Evolutionary conservation across 2,329 filamentous ascomycete species (phyloP), one percentile per base, ranked within the genome.

Genomic region (Cytospora piceicola): DNA sequence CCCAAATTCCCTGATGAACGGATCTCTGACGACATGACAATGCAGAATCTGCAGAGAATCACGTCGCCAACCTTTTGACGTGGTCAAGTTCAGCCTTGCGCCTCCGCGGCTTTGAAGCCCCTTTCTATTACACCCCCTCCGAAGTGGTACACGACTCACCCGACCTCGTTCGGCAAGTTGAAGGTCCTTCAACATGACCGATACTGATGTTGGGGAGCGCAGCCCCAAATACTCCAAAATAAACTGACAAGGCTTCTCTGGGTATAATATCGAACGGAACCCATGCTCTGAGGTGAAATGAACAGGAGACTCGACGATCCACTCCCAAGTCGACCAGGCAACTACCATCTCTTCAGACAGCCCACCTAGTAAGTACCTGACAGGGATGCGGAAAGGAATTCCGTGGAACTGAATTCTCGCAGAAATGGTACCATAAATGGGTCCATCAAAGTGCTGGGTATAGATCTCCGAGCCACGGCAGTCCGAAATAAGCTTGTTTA

Each of bases 401-500:
- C 51, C 30, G 52, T 54, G 9, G 34, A 36, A 14, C 34, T 14
- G 34, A 12, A 36, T 14, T 36, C 34, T 36, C 34, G 34, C 12
- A 36, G 34, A 36, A 12, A 36, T 4, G 34, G 3, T 14, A 60
- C 57, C 49, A 36, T 22, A 22, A 27, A 14, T 30, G 22, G 57
- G 53, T 49, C 54, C 20, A 34, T 39, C 51, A 8, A 54, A 42
- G 58, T 58, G 52, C 42, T 49, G 60, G 52, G 9, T 12, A n/a
- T 46, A 34, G 17, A 58, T 58, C 51, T 58, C 58, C 46, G 24
- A 46, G 30, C 53, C 51, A 56, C 30, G 29, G 42, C 53, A 52
- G 42, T 42, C 56, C 27, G 55, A 58, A 39, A 42, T 61, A 62
- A 46, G 63, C 51, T 67, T 66, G 53, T 65, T 67, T 29, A 5